phyloP scores from a whole-genome alignment of 495 filamentous ascomycete species.

The Clavariopsis aquatica region DNA sequence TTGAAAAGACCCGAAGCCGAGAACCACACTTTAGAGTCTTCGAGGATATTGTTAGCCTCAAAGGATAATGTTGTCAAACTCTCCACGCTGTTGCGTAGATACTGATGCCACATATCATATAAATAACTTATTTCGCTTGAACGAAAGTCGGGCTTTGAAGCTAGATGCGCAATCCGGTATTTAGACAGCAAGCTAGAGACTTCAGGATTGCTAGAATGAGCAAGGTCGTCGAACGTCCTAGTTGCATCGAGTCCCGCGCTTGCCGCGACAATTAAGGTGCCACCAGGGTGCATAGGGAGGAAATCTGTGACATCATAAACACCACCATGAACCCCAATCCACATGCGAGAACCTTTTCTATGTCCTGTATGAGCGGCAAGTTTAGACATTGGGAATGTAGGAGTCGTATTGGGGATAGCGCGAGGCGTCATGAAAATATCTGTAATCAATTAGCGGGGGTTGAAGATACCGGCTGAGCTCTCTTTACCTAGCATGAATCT shows the following conservation, averaged over 20 bases:
- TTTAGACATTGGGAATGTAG: conserved; percentile 52
- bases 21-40: conserved; percentile 51
- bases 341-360: conserved; percentile 51
- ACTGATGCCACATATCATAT: conserved; percentile 52
- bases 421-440: conserved; percentile 59
- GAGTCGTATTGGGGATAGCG: conserved; percentile 51
- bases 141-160: conserved; percentile 52
- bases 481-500: conserved; percentile 50
- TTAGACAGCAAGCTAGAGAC: conserved; percentile 53
- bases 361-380: conserved; percentile 54
- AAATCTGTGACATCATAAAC: conserved; percentile 57
- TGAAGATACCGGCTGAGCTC: no score
- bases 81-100: conserved; percentile 52
- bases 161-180: conserved; percentile 55
- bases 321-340: conserved; percentile 55
- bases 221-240: conserved; percentile 55
- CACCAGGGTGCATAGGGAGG: conserved; percentile 53
- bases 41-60: conserved; percentile 54
- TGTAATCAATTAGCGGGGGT: not conserved
- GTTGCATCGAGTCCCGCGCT: conserved; percentile 56
- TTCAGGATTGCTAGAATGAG: conserved; percentile 55
- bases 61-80: conserved; percentile 53
- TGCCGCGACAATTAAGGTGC: conserved; percentile 54
- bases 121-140: conserved; percentile 45
- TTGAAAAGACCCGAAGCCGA: conserved; percentile 48